Evolutionary conservation across 768 basidiomycete genomes (phyloP).

Genomic region (Paxillus ammoniavirescens): DNA sequence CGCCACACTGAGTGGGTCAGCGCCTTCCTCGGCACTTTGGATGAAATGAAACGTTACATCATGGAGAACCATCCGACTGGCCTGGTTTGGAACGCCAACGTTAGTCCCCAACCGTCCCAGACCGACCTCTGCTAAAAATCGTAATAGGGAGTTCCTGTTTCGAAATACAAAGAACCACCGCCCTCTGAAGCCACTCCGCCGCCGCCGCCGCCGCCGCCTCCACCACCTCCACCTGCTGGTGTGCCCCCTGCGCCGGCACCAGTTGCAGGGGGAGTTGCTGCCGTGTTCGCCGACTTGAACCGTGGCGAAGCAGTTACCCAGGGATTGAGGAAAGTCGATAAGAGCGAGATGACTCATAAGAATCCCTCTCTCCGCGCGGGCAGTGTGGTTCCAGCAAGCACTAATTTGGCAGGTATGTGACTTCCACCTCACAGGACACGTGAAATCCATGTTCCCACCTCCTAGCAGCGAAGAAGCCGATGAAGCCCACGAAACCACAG

Average conservation of each 20-base stretch:
- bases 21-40: constrained; percentile 64
- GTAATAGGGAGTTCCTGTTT: constrained; percentile 53
- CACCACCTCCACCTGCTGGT: constrained; percentile 38
- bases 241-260: constrained; percentile 43
- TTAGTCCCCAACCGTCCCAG: constrained; percentile 25
- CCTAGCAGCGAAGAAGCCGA: constrained; percentile 57
- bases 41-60: constrained; percentile 80
- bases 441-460: neutral
- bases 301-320: constrained; percentile 88
- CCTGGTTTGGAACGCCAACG: constrained; percentile 85
- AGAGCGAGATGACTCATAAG: constrained; percentile 98
- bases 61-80: constrained; percentile 85
- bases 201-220: constrained; percentile 21
- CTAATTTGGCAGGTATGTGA: constrained; percentile 32
- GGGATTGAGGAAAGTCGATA: constrained; percentile 89
- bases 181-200: constrained; percentile 39
- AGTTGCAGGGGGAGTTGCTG: constrained; percentile 56
- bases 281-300: constrained; percentile 90
- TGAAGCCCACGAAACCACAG: constrained; percentile 82
- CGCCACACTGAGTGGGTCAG: constrained; percentile 90
- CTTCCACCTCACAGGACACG: constrained; percentile 15
- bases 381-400: constrained; percentile 46
- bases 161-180: constrained; percentile 47
- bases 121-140: neutral
- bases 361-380: constrained; percentile 79